Base-by-base conservation (phyloP, 306 rosid species). In the Lagenaria siceraria region DNA sequence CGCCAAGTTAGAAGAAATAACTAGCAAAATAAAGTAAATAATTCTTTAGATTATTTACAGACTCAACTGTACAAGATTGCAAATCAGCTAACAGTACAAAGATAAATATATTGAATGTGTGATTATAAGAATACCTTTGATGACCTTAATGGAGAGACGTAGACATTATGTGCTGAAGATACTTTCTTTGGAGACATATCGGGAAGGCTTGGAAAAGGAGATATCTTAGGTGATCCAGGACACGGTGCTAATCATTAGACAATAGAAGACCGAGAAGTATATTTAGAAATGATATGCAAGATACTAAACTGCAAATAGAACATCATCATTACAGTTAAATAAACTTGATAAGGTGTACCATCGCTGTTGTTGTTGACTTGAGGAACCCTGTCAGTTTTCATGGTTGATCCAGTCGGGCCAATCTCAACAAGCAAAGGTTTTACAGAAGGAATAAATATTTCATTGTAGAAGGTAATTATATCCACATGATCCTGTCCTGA, bases 131-230 rank as follows among this genome's bases (percentile, higher is more conserved):
- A 74, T 91, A 95, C 98, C 99, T 96, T 96, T 11, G 99, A 92
- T 11, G 98, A 88, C 73, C 99, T 86, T 85, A 96, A 83, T 42
- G 99, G 99, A 72, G 99, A 96, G 56, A 96, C 99, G 12, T 96
- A 96, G 11, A 96, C 99, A 73, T 96, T 96, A 83, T 89, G 99
- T 33, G 90, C 74, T 15, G 99, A 93, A 73, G 99, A 96, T 27
- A 96, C 98, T 83, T 96, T 96, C 86, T 96, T 96, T 3, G 99
- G 99, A 7, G 99, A 96, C 99, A 96, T 96, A 83, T 96, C 99
- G 19, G 99, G 99, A 76, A 96, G 96, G 82, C 88, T 90, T 54
- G 97, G 98, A 79, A 96, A 96, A 75, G 93, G 82, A 33, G 99
- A 89, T 79, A 90, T 85, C 81, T 93, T 90, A 18, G 99, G 99